phyloP scores from a whole-genome alignment of 2,329 filamentous ascomycete species.

The Fusarium tuaranense region DNA sequence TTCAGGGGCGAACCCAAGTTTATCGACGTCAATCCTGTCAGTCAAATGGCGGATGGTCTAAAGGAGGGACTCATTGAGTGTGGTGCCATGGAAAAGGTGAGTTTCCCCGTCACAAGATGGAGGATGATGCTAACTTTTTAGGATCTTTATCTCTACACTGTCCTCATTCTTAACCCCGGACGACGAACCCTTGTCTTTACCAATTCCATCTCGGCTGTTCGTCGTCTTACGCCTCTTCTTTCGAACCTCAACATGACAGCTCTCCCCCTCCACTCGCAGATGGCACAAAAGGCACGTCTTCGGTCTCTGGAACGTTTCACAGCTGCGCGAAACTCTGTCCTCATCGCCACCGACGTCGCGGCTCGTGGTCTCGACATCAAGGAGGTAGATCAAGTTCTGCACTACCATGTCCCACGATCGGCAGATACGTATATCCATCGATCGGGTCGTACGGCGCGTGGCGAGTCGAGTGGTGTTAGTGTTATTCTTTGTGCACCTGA shows the following conservation, averaged over 20 bases:
- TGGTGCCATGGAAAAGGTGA: slow-evolving; percentile 89
- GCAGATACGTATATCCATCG: slow-evolving; percentile 96
- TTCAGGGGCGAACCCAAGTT: slow-evolving; percentile 90
- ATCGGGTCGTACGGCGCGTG: slow-evolving; percentile 93
- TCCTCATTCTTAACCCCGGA: slow-evolving; percentile 84
- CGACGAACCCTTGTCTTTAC: slow-evolving; percentile 90
- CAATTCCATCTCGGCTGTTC: slow-evolving; percentile 94
- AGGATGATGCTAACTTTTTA: slow-evolving; percentile 46
- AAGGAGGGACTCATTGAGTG: slow-evolving; percentile 95
- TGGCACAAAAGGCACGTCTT: slow-evolving; percentile 96
- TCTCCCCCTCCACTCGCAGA: slow-evolving; percentile 87
- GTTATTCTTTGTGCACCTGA: slow-evolving; percentile 92
- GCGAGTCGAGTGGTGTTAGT: slow-evolving; percentile 80
- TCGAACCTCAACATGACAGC: slow-evolving; percentile 83
- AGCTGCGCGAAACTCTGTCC: slow-evolving; percentile 72
- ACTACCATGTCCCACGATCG: slow-evolving; percentile 93
- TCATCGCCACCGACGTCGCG: slow-evolving; percentile 94
- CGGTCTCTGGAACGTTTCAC: slow-evolving; percentile 92
- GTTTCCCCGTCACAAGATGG: background rate
- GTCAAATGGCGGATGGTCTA: slow-evolving; percentile 87
- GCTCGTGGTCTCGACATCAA: slow-evolving; percentile 94
- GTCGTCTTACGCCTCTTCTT: slow-evolving; percentile 85
- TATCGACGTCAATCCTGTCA: slow-evolving; percentile 89
- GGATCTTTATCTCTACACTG: slow-evolving; percentile 92
- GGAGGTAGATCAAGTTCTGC: slow-evolving; percentile 87